phyloP scores from a whole-genome alignment of 768 basidiomycete genomes.

The Clitopilus passeckerianus region DNA sequence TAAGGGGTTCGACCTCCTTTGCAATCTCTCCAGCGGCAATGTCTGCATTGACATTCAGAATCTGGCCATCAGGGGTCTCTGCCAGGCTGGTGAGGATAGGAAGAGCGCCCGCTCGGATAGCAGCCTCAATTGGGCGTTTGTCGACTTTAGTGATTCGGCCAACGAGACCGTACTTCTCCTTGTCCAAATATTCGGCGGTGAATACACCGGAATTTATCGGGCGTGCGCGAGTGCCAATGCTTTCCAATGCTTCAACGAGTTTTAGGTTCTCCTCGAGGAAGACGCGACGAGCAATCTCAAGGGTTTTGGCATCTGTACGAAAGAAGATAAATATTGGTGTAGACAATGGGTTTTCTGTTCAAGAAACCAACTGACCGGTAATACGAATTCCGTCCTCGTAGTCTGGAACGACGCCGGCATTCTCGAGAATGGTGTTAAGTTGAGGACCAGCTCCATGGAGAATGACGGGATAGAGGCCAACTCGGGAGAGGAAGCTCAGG shows the following conservation, averaged over 20 bases:
- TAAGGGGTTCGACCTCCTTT: conserved; percentile 96
- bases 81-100: conserved; percentile 95
- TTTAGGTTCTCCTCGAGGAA: conserved; percentile 98
- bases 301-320: conserved; percentile 79
- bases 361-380: conserved; percentile 57
- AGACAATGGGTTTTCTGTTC: neutral
- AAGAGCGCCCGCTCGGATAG: conserved; percentile 92
- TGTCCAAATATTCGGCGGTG: conserved; percentile 94
- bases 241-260: conserved; percentile 89
- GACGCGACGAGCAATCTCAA: conserved; percentile 90
- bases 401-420: conserved; percentile 90
- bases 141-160: conserved; percentile 94
- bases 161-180: conserved; percentile 91
- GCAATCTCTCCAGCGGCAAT: conserved; percentile 97
- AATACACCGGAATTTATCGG: conserved; percentile 99
- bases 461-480: conserved; percentile 97
- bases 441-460: conserved; percentile 97
- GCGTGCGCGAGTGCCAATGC: conserved; percentile 92
- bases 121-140: conserved; percentile 94
- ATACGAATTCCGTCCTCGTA: conserved; percentile 98
- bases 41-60: conserved; percentile 98
- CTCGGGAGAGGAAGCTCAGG: conserved; percentile 92
- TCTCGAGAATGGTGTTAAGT: conserved; percentile 88
- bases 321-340: neutral
- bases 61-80: conserved; percentile 94